Conservation (phyloP, 495 filamentous ascomycete genomes). For the Aspergillus cavernicola region DNA sequence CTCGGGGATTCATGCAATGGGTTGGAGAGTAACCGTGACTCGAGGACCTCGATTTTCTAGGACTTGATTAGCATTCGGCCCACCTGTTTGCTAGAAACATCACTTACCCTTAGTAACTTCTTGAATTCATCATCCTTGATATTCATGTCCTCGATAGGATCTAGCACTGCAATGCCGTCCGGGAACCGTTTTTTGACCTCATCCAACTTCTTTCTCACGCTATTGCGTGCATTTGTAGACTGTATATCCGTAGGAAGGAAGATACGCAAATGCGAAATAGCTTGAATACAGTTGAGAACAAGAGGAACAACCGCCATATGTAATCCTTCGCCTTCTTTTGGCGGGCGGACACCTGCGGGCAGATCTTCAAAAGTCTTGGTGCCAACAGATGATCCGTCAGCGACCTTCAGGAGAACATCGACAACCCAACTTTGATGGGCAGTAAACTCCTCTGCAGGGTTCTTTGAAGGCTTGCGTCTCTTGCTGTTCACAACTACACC, state of each 20-base stretch:
- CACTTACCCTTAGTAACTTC: constrained; percentile 68
- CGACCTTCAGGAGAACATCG: constrained; percentile 75
- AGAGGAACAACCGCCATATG: constrained; percentile 85
- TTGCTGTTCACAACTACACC: constrained; percentile 74
- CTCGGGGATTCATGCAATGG: constrained; percentile 86
- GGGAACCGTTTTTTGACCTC: constrained; percentile 83
- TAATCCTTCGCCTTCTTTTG: constrained; percentile 58
- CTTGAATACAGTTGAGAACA: constrained; percentile 74
- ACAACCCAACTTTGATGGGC: constrained; percentile 73
- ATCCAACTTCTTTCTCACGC: constrained; percentile 61
- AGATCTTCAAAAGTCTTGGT: constrained; percentile 58
- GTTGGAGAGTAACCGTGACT: constrained; percentile 83
- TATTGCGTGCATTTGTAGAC: constrained; percentile 56
- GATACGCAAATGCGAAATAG: constrained; percentile 71
- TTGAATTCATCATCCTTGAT: constrained; percentile 92
- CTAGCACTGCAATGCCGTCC: constrained; percentile 83
- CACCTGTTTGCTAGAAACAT: not conserved
- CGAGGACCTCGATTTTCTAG: constrained; percentile 91
- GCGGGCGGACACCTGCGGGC: constrained; percentile 60
- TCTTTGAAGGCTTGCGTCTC: constrained; percentile 55
- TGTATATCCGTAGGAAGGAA: constrained; percentile 74
- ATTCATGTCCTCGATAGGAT: constrained; percentile 92
- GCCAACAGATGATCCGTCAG: constrained; percentile 53
- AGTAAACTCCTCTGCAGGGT: constrained; percentile 58
- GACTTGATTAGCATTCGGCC: constrained; percentile 3